Evolutionary conservation across 163 green algal species (phyloP).

Genomic region (Volvox carteri): DNA sequence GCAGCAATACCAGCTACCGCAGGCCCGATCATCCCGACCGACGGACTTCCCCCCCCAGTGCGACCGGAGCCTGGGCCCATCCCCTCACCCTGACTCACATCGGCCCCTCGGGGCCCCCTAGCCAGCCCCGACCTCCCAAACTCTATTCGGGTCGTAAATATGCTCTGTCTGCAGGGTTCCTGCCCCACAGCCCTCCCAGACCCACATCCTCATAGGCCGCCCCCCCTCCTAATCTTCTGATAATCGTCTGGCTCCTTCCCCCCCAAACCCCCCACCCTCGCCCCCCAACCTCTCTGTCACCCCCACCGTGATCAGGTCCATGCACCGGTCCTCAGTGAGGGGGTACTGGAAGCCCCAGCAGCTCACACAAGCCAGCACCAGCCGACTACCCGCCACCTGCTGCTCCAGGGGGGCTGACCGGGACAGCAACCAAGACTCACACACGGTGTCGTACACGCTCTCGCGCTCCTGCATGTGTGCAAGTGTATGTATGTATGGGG

Average conservation of each 20-base stretch:
- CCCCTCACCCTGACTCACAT: too few species aligned
- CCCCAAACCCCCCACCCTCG: not conserved
- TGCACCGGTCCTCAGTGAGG: slow-evolving; percentile 65
- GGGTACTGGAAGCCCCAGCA: slow-evolving; percentile 70
- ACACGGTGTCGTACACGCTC: slow-evolving; percentile 61
- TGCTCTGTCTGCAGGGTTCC: too few species aligned
- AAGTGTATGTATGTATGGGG: too few species aligned
- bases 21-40: too few species aligned
- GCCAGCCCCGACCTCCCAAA: too few species aligned
- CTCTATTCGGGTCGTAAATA: too few species aligned
- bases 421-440: slow-evolving; percentile 60
- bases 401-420: slow-evolving; percentile 61
- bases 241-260: not conserved
- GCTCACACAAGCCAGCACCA: slow-evolving; percentile 66
- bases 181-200: too few species aligned
- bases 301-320: slow-evolving; percentile 62
- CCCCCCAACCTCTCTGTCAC: not conserved
- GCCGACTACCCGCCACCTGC: slow-evolving; percentile 64
- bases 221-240: not conserved
- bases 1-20: too few species aligned
- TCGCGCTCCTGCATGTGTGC: slow-evolving; percentile 64
- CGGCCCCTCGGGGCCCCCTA: too few species aligned
- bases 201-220: too few species aligned
- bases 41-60: too few species aligned
- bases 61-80: too few species aligned